Evolutionary conservation across 371 early-diverging fungal species (phyloP).

Genomic region (Mortierella sp.): DNA sequence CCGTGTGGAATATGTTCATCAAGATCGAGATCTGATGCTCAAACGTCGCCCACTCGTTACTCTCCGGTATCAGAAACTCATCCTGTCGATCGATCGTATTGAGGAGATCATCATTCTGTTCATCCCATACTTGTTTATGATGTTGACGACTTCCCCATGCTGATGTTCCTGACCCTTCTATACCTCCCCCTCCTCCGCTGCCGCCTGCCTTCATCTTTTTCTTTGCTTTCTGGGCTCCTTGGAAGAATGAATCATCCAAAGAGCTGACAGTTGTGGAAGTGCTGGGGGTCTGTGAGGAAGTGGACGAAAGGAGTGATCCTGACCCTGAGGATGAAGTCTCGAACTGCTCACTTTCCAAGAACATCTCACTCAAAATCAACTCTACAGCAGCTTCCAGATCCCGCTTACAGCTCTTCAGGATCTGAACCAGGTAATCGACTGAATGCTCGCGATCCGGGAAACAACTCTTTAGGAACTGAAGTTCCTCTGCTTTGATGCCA

Average conservation of each 20-base stretch:
- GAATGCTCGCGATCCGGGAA: constrained; percentile 48
- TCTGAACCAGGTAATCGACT: constrained; percentile 36
- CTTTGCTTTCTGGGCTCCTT: constrained; percentile 13
- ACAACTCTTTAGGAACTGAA: constrained; percentile 45
- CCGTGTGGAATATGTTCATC: constrained; percentile 43
- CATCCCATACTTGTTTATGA: neutral
- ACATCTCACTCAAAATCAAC: constrained; percentile 49
- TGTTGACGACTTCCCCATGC: constrained; percentile 15
- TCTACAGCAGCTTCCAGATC: constrained; percentile 45
- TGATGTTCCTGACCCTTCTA: too few relatives aligned
- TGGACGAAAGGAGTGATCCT: constrained; percentile 26
- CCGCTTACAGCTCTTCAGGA: constrained; percentile 26
- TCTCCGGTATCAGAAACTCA: constrained; percentile 44
- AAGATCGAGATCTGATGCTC: constrained; percentile 48
- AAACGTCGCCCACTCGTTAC: constrained; percentile 52
- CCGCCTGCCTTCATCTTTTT: constrained; percentile 12
- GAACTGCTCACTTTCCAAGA: constrained; percentile 50
- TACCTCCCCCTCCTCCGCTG: constrained; percentile 5
- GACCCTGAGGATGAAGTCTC: constrained; percentile 50
- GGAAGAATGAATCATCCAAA: constrained; percentile 42
- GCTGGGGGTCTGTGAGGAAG: constrained; percentile 1
- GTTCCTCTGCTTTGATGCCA: constrained; percentile 25
- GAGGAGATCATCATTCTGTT: constrained; percentile 21
- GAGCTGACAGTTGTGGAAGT: constrained; percentile 19
- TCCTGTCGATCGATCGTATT: constrained; percentile 36